Conservation (phyloP, 169 alveolate species). For the Eimeria acervulina region DNA sequence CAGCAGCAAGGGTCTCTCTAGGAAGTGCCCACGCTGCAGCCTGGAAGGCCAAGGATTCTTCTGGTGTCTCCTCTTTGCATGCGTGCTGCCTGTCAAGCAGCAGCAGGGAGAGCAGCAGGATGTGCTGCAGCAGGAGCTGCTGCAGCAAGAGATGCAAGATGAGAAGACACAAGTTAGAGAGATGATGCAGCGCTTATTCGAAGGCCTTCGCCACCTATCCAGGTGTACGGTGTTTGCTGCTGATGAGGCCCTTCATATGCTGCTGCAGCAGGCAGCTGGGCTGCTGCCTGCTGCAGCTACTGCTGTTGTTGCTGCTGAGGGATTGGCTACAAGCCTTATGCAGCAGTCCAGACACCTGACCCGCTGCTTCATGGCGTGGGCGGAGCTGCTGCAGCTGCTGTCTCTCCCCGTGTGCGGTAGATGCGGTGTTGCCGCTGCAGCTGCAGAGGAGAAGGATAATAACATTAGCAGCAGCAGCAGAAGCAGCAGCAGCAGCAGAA, state of each 20-base stretch:
- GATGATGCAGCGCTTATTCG: neutral
- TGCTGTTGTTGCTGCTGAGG: constrained; percentile 8
- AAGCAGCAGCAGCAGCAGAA: neutral
- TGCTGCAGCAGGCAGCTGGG: neutral
- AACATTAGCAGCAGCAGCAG: constrained; percentile 15
- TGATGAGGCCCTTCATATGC: neutral
- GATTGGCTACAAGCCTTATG: neutral
- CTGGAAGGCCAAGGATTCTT: neutral
- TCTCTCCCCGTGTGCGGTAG: constrained; percentile 22
- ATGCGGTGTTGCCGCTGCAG: neutral
- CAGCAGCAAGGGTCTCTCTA: neutral
- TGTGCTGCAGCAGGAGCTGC: neutral
- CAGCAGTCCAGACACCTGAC: constrained; percentile 59
- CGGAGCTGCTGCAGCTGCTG: constrained; percentile 21
- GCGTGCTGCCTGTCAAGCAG: neutral
- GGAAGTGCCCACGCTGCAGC: constrained; percentile 55
- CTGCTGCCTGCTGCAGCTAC: constrained; percentile 9
- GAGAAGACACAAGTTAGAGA: neutral
- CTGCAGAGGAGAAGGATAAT: neutral
- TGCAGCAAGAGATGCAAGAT: neutral
- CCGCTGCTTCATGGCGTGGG: constrained; percentile 61
- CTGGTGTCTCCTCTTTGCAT: constrained; percentile 44
- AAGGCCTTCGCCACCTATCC: constrained; percentile 29
- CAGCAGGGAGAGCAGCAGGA: neutral
- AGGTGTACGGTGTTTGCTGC: neutral